Evolutionary conservation across 1,284 basidiomycete species (phyloP), one percentile per base, ranked within the genome.

Genomic region (Tilletia horrida): DNA sequence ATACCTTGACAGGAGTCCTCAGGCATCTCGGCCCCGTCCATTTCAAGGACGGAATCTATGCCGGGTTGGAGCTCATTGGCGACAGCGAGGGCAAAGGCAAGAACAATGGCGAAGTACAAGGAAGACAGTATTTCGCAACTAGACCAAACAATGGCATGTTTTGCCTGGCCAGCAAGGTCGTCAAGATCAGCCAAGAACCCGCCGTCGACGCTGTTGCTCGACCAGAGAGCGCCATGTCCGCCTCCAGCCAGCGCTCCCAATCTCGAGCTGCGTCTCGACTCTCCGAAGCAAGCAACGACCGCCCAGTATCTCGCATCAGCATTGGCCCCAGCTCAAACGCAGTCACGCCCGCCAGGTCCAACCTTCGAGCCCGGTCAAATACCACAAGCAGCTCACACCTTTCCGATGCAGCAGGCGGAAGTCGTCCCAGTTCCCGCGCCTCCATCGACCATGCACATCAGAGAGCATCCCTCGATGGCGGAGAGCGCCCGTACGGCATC

Each of bases 51-150:
- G 79, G 77, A 40, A 68, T 69, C 65, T 81, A 73, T 64, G 79
- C 79, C 0, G 79, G 79, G 27, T 70, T 81, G 59, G 79, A 81
- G 66, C 73, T 81, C 3, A 73, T 74, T 2, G 78, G 77, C 21
- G 73, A 73, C 18, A 76, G 75, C 40, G 67, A 67, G 16, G 93
- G 95, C n/a, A 91, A 91, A 80, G 95, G 95, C 1, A 97, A 97
- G 84, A 98, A 98, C 78, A 88, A 97, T 78, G 95, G 95, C 23
- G 88, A 88, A 55, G 93, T 96, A 2, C 87, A 86, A 72, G 91
- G 91, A 93, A 95, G 79, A 85, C 88, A 87, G 78, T 97, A 98
- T 83, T 98, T 98, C 79, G 81, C 85, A 0, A 97, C 93, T 81
- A 87, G 90, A 29, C 88, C 89, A 0, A 87, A 88, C 65, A 94